phyloP scores from a whole-genome alignment of 768 basidiomycete genomes.

The Auricularia sp. region DNA sequence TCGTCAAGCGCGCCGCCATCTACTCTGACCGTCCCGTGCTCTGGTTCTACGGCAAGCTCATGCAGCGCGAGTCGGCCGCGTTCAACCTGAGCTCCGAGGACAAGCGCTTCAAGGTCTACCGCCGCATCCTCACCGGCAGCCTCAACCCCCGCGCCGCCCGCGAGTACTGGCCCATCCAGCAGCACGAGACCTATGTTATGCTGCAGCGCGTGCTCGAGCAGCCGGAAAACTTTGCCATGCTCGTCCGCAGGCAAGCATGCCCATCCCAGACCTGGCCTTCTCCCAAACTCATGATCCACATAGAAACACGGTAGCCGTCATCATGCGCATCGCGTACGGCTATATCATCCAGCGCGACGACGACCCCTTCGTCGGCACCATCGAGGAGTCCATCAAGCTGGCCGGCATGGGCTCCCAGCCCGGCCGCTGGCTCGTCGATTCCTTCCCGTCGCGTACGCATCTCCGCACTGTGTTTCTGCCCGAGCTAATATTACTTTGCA shows the following conservation, averaged over 20 bases:
- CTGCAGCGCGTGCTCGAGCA: slow-evolving; percentile 21
- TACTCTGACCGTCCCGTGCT: slow-evolving; percentile 9
- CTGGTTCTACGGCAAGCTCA: slow-evolving; percentile 18
- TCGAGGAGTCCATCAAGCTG: slow-evolving; percentile 23
- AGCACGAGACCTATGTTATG: slow-evolving; percentile 26
- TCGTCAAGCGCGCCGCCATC: slow-evolving; percentile 8
- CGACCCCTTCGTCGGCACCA: slow-evolving; percentile 12
- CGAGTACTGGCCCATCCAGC: slow-evolving; percentile 26
- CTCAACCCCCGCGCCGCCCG: slow-evolving; percentile 26
- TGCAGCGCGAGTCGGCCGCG: slow-evolving; percentile 30
- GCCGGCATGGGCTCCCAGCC: slow-evolving; percentile 18
- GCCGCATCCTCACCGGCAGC: slow-evolving; percentile 29
- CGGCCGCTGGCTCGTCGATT: slow-evolving; percentile 31
- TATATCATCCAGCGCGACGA: slow-evolving; percentile 14
- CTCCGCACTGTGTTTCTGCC: background rate
- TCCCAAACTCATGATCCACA: too few species aligned
- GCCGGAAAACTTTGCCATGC: slow-evolving; percentile 24
- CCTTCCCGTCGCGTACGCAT: slow-evolving; percentile 27
- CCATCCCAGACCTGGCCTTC: too few species aligned
- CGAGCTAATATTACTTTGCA: slow-evolving; percentile 7
- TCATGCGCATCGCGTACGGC: slow-evolving; percentile 22
- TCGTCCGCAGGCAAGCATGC: slow-evolving; percentile 28
- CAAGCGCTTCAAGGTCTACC: slow-evolving; percentile 29
- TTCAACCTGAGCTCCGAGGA: slow-evolving; percentile 35
- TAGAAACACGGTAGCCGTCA: slow-evolving; percentile 9